Percentiles rank a stretch among this genome's conserved stretches.
Evolutionary conservation across 148 eudicot species (phyloP).

Genomic region (Silene conica): DNA sequence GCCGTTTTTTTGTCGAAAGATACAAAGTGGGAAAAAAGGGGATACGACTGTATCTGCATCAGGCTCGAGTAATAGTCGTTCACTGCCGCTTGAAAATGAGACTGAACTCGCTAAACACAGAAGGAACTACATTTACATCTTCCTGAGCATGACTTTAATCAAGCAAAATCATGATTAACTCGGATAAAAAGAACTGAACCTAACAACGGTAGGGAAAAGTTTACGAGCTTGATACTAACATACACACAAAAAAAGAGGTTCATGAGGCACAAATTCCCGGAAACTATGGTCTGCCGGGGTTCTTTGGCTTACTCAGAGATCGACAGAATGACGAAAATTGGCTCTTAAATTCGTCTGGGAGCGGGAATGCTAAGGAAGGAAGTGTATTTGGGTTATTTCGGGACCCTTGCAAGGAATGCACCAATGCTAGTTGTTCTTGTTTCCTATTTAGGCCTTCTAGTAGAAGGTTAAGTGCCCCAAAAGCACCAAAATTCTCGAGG

Average conservation of each 20-base stretch:
- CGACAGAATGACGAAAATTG: constrained; percentile 23
- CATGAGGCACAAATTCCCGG: background rate
- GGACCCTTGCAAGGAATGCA: constrained; percentile 34
- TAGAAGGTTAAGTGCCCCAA: constrained; percentile 73
- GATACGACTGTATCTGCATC: no score
- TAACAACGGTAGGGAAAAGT: background rate
- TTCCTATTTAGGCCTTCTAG: constrained; percentile 76
- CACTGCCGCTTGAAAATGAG: background rate
- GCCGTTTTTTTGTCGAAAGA: no score
- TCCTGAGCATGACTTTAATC: background rate
- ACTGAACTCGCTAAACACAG: background rate
- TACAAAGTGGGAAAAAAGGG: no score
- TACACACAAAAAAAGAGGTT: constrained; percentile 19
- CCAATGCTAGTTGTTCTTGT: constrained; percentile 58
- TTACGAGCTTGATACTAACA: constrained; percentile 3
- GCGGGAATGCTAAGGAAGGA: constrained; percentile 45
- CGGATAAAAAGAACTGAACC: background rate
- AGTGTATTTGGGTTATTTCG: constrained; percentile 32
- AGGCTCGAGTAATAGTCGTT: no score
- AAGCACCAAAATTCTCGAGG: constrained; percentile 66
- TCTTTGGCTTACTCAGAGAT: constrained; percentile 22
- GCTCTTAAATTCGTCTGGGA: constrained; percentile 24
- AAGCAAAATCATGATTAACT: background rate
- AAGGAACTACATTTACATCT: background rate
- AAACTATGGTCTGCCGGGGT: constrained; percentile 3